Base-by-base conservation (phyloP, 495 filamentous ascomycete genomes). In the Peziza echinospora region DNA sequence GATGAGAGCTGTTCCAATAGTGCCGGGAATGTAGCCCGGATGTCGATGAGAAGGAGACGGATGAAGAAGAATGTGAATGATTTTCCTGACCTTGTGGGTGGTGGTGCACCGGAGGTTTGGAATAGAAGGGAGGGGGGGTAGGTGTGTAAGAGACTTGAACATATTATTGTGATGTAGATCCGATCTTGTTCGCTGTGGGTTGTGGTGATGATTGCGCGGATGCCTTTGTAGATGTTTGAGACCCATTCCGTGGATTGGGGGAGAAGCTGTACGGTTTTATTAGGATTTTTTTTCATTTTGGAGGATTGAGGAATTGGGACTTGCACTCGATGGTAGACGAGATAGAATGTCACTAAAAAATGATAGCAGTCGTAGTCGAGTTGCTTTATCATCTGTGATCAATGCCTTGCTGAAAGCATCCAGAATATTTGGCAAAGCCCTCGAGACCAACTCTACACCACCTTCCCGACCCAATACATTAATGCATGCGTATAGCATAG, bases 11-110 rank as follows among this genome's bases (percentile, higher is more conserved):
- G 63, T 24, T 66, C 60, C n/a, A 78, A 61, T 1, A 81, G 62
- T 4, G 68, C 62, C 5, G 77, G 77, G 43, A 78, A 63, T 5
- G 73, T 70, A 24, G 73, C 66, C 39, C 71, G 72, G 24, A 80
- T 57, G 60, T 80, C 75, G 41, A 78, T 70, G 4, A 75, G 61
- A 21, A 74, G 58, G 19, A 75, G 65, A 50, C 69, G 72, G 40
- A 78, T 59, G 53, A 80, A 69, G 19, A 78, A 62, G 50, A 75
- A 78, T 5, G 71, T 60, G 50, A 68, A 68, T 2, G 75, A 70
- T 47, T 69, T 73, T 24, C 52, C 45, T 8, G 63, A 51, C 22
- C 41, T 26, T n/a, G 60, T 54, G 5, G 51, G 19, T 50, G 44
- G 53, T 52, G 13, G 43, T 21, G 5, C 40, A 25, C n/a, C n/a